Percentiles rank a stretch among this genome's conserved stretches.
These are phyloP conservation scores for Ustilago bromivora DNA, from an alignment of 1,284 basidiomycete species.

Conservation along the genomic window DNA sequence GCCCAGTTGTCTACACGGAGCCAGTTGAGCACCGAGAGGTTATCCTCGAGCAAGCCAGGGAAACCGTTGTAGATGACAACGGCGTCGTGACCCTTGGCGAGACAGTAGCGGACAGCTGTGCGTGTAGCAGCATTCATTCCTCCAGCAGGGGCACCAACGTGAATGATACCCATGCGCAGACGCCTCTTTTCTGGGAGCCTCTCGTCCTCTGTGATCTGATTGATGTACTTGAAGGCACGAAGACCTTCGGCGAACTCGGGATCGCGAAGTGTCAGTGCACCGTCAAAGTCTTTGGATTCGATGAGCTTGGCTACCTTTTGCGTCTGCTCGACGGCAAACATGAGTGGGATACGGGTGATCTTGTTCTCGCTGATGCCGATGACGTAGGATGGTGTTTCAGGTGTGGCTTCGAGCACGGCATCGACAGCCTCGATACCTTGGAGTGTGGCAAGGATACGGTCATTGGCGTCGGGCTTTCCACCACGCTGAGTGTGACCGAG, in stretches of 20 bases:
- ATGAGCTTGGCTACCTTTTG: conserved; percentile 87
- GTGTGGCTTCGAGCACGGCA: conserved; percentile 87
- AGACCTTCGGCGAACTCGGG: conserved; percentile 90
- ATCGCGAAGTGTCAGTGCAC: conserved; percentile 88
- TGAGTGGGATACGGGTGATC: conserved; percentile 87
- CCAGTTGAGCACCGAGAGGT: conserved; percentile 89
- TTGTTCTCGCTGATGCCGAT: conserved; percentile 97
- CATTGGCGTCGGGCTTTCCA: conserved; percentile 89
- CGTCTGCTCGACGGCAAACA: conserved; percentile 90
- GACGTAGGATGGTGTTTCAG: conserved; percentile 94
- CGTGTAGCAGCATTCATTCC: conserved; percentile 99
- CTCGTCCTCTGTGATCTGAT: conserved; percentile 73
- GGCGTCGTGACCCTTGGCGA: conserved; percentile 89
- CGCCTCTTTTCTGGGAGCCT: conserved; percentile 74
- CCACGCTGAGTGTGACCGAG: conserved; percentile 97
- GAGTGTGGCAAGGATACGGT: conserved; percentile 91
- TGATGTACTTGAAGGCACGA: conserved; percentile 78
- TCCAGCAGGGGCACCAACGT: conserved; percentile 95
- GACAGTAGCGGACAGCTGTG: conserved; percentile 91
- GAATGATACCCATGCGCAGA: conserved; percentile 89
- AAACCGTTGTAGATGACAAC: conserved; percentile 95
- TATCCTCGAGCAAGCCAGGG: conserved; percentile 89
- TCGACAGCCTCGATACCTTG: conserved; percentile 95
- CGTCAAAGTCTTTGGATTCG: conserved; percentile 83
- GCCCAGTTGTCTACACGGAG: conserved; percentile 97